Evolutionary conservation across 140 eudicot genomes (phyloP).

Genomic region (Bidens hawaiensis): DNA sequence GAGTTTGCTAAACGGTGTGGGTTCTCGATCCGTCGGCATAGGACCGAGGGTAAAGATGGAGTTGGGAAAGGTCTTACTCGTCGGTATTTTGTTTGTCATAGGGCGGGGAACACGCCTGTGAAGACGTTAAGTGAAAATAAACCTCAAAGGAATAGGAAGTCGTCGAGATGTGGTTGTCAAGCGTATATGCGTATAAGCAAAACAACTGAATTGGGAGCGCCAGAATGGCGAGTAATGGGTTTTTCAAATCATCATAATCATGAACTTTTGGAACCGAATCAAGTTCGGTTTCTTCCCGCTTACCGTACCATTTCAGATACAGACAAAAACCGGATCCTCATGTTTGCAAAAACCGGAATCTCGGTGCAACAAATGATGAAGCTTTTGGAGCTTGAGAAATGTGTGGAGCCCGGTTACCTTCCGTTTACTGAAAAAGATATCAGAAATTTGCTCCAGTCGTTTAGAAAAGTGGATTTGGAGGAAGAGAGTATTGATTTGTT

Average conservation of each 20-base stretch:
- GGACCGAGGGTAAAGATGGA: slow-evolving; percentile 98
- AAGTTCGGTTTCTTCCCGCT: slow-evolving; percentile 97
- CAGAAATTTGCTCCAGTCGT: slow-evolving; percentile 89
- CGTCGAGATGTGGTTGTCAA: slow-evolving; percentile 94
- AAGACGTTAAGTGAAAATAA: slow-evolving; percentile 65
- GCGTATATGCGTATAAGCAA: slow-evolving; percentile 97
- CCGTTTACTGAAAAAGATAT: slow-evolving; percentile 97
- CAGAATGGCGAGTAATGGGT: slow-evolving; percentile 97
- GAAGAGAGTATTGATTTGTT: slow-evolving; percentile 87
- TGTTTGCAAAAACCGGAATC: slow-evolving; percentile 99
- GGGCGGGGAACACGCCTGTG: slow-evolving; percentile 94
- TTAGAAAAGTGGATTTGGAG: slow-evolving; percentile 87
- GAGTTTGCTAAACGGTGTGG: slow-evolving; percentile 91
- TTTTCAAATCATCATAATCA: slow-evolving; percentile 94
- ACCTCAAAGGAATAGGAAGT: slow-evolving; percentile 90
- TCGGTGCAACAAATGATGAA: slow-evolving; percentile 99
- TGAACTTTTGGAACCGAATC: slow-evolving; percentile 83
- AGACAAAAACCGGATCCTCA: slow-evolving; percentile 83
- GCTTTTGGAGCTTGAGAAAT: slow-evolving; percentile 93
- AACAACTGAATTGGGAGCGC: slow-evolving; percentile 68
- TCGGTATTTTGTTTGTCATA: slow-evolving; percentile 95
- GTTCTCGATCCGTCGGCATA: slow-evolving; percentile 91
- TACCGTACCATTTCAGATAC: slow-evolving; percentile 86
- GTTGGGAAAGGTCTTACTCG: slow-evolving; percentile 97
- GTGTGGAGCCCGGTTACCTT: slow-evolving; percentile 89